Evolutionary conservation across 495 filamentous ascomycete species (phyloP), one percentile per base, ranked within the genome.

Genomic region (Letharia lupina): DNA sequence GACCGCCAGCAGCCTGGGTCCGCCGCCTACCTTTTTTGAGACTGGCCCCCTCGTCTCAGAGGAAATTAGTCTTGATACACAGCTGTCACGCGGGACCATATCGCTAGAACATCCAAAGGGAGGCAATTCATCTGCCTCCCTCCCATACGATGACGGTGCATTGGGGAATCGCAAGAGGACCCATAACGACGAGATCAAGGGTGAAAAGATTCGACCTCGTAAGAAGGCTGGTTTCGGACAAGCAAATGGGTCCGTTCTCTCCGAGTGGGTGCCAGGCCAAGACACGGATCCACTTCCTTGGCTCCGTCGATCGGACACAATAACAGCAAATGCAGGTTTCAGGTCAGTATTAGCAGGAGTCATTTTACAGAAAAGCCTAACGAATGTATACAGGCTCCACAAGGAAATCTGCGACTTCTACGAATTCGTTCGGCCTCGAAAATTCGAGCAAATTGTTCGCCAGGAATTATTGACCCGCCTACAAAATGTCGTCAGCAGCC

Each of bases 361-460:
- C 1, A 18, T 62, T 56, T 11, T 45, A 63, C 70, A n/a, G 11
- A 57, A 66, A 44, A 12, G 40, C 2, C 41, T 60, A 44, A 54
- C 20, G 12, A 7, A 61, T 39, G n/a, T n/a, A 66, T 40, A 11
- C 52, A 79, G 89, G 74, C 77, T 98, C 12, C 91, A 97, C 73
- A 89, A 90, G 68, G 94, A 84, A 71, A 88, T 98, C 50, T 76
- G 88, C n/a, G 89, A 93, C 63, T 96, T 96, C 73, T 94, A 90
- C 71, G 80, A 90, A 13, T 96, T 85, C 73, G 86, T 94, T 64
- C 84, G 83, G 64, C 94, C 93, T 0, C 79, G 82, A n/a, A 73
- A 79, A 4, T 93, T 87, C 67, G 94, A 98, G 74, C 80, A 91
- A 60, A 77, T 78, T 3, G 81, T 96, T 40, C 89, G 94, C 13